Conservation (phyloP, 1,284 basidiomycete species). For the Malassezia caprae region DNA sequence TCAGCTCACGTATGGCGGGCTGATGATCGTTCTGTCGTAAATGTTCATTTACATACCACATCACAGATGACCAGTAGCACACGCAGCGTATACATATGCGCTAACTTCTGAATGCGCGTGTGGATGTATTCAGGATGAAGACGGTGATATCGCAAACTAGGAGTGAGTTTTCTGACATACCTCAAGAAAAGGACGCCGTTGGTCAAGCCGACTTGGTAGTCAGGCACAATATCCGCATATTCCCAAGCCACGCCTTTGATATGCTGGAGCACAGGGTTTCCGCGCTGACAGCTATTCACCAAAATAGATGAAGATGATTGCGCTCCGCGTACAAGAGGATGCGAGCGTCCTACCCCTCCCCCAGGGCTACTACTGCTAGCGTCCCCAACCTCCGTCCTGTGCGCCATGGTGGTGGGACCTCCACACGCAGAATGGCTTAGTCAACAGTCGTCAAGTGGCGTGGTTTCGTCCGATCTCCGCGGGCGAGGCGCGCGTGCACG, state of each 20-base stretch:
- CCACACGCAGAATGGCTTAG: neutral
- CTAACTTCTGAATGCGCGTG: conserved; percentile 74
- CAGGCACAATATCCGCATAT: conserved; percentile 82
- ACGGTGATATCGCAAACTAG: conserved; percentile 85
- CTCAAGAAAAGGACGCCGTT: conserved; percentile 36
- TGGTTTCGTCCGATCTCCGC: conserved; percentile 2
- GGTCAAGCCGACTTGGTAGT: conserved; percentile 50
- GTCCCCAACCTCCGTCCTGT: neutral
- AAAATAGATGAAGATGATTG: conserved; percentile 31
- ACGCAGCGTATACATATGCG: conserved; percentile 67
- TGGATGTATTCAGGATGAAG: conserved; percentile 96
- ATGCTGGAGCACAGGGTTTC: conserved; percentile 74
- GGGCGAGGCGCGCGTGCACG: neutral
- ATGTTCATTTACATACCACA: conserved; percentile 57
- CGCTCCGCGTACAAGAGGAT: conserved; percentile 29
- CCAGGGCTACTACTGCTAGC: neutral
- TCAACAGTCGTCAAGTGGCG: neutral
- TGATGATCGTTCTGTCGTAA: conserved; percentile 68
- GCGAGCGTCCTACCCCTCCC: conserved; percentile 14
- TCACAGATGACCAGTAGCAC: conserved; percentile 87
- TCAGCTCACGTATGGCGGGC: conserved; percentile 79
- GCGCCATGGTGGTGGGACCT: neutral
- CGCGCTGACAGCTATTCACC: conserved; percentile 42
- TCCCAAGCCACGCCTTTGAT: conserved; percentile 85
- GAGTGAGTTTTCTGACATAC: conserved; percentile 2